These are phyloP conservation scores for Dictyostelium capitatum DNA, from an alignment of 78 protist genomes.

Conservation along the genomic window DNA sequence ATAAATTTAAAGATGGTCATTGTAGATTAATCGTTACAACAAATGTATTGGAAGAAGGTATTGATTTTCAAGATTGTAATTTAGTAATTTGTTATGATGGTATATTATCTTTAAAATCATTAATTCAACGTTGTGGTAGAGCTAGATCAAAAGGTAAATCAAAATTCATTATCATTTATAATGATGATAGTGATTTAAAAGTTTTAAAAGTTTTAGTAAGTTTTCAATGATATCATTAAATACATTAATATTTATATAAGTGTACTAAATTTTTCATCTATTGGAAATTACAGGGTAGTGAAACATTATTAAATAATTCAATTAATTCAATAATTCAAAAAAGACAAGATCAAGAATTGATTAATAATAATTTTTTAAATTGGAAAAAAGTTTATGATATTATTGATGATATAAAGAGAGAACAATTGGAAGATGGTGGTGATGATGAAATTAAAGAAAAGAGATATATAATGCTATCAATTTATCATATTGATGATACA, in stretches of 20 bases:
- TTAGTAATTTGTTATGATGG: constrained; percentile 41
- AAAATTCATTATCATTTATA: constrained; percentile 3
- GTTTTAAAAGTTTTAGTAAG: neutral
- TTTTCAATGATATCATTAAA: too few relatives aligned
- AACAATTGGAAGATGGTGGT: too few relatives aligned
- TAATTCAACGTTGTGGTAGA: constrained; percentile 67
- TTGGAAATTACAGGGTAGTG: neutral
- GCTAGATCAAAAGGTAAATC: constrained; percentile 16
- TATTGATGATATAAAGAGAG: too few relatives aligned
- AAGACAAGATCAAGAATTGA: neutral
- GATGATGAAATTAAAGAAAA: too few relatives aligned
- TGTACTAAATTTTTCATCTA: too few relatives aligned
- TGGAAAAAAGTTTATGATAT: neutral
- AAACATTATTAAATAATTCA: constrained; percentile 20
- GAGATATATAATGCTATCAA: neutral
- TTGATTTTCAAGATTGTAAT: constrained; percentile 42
- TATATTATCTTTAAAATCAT: neutral
- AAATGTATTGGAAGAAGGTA: constrained; percentile 58
- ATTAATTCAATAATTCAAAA: neutral
- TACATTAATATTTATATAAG: too few relatives aligned
- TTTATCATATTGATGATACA: neutral
- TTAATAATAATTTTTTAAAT: neutral
- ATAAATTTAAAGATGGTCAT: constrained; percentile 12
- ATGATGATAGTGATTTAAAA: neutral
- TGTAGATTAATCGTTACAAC: constrained; percentile 26